These are phyloP conservation scores for Ganoderma meredithae DNA, from an alignment of 1,284 basidiomycete species.

Conservation along the genomic window DNA sequence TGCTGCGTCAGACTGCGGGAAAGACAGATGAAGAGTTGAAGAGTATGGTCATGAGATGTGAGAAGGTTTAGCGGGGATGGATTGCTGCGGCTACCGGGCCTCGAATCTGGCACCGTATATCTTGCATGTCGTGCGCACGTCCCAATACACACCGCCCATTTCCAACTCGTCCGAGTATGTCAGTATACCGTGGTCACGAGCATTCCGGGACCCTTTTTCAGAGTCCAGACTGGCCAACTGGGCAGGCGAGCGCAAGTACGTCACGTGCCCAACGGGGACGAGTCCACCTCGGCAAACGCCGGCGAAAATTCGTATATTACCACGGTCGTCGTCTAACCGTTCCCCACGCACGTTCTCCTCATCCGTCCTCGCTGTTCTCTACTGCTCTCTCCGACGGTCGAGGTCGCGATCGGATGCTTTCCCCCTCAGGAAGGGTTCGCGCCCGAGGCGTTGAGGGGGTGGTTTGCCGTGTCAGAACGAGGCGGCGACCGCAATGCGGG, in stretches of 20 bases:
- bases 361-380: conserved; percentile 46
- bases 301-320: background rate
- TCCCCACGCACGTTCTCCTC: conserved; percentile 39
- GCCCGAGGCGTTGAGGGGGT: conserved; percentile 53
- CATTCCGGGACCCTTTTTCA: too few relatives aligned
- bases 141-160: too few relatives aligned
- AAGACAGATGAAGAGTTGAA: background rate
- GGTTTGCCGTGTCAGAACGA: conserved; percentile 55
- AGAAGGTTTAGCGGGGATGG: background rate
- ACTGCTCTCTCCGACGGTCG: conserved; percentile 37
- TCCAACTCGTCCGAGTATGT: too few relatives aligned
- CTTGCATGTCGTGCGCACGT: too few relatives aligned
- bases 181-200: too few relatives aligned
- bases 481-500: conserved; percentile 17
- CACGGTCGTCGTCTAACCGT: background rate
- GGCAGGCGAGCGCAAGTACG: background rate
- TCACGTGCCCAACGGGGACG: background rate
- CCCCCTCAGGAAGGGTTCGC: conserved; percentile 49
- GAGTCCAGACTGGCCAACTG: background rate
- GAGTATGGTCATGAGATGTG: background rate
- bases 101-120: background rate
- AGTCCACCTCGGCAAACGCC: conserved; percentile 2
- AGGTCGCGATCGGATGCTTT: conserved; percentile 47
- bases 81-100: background rate
- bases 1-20: background rate